Evolutionary conservation across 1,284 basidiomycete species (phyloP), one percentile per base, ranked within the genome.

Genomic region (Prillingera fragicola): DNA sequence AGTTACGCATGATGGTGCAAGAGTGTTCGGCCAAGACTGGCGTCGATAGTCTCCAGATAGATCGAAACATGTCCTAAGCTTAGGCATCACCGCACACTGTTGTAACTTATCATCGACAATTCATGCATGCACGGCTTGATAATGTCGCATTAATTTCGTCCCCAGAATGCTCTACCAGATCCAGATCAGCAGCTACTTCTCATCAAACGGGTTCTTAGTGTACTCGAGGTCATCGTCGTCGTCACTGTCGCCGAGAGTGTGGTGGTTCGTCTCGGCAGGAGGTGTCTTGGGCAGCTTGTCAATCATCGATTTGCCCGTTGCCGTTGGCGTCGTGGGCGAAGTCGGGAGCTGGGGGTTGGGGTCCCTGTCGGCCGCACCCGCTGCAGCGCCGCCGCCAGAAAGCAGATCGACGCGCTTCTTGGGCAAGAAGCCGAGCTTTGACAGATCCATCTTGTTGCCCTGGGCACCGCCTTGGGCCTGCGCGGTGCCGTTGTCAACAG

Each of bases 351-450:
- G 46, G 17, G 62, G 59, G 50, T 65, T 60, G 26, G 58, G 56
- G 42, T 66, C 60, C 27, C 23, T 29, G 37, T 56, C 55, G 28
- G 57, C 54, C 25, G 57, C 49, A 19, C 53, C 46, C n/a, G 33
- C 24, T 19, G 27, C 33, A n/a, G 35, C 37, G 21, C 14, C 22
- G 33, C 29, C n/a, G 29, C 23, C 19, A 10, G 62, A 65, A 33
- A 70, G 50, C 17, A 70, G 62, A 42, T 69, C 66, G 34, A 72
- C 70, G 31, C 58, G 54, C 45, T 68, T 69, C 57, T 72, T 72
- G 4, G 70, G 70, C 6, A 72, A 54, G 45, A 72, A 64, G 17
- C 70, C 70, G 26, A 72, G 61, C 52, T 70, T 72, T 38, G 67
- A 61, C 8, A 65, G 63, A 59, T 72, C 70, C 32, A 72, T 72